A percentile compares a stretch with the other conserved stretches of the same genome.
phyloP scores from a whole-genome alignment of 306 rosid species.

The Dryas drummondii region DNA sequence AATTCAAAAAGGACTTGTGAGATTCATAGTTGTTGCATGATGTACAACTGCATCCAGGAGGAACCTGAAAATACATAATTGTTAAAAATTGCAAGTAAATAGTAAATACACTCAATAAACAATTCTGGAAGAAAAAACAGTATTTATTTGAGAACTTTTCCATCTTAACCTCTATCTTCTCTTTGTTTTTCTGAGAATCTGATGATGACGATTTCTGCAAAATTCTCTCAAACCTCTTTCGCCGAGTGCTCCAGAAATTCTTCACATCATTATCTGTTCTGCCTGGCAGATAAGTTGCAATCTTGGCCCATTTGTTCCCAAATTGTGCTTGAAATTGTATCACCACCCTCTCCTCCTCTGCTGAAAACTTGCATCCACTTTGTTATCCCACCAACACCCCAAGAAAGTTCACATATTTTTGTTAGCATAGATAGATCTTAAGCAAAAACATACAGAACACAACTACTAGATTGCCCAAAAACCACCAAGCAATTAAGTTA shows the following conservation, averaged over 20 bases:
- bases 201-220: constrained; percentile 32
- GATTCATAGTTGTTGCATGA: constrained; percentile 14
- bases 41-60: constrained; percentile 23
- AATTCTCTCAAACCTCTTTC: constrained; percentile 46
- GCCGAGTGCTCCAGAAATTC: constrained; percentile 64
- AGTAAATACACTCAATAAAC: too few species aligned
- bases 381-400: too few species aligned
- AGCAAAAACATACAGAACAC: background rate
- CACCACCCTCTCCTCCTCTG: constrained; percentile 58
- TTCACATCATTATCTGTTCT: constrained; percentile 71
- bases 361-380: constrained; percentile 62
- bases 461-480: background rate
- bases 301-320: constrained; percentile 76
- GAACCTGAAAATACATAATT: background rate
- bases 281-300: constrained; percentile 52
- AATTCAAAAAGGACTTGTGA: constrained; percentile 25
- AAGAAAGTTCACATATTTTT: background rate
- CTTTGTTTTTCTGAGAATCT: constrained; percentile 39
- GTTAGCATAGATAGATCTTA: background rate
- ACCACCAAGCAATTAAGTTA: background rate
- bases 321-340: constrained; percentile 55
- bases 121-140: background rate
- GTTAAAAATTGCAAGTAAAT: background rate
- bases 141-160: background rate
- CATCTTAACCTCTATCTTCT: constrained; percentile 20